Evolutionary conservation across 176 grass and related monocot species (phyloP).

Genomic region (Ensete ventricosum): DNA sequence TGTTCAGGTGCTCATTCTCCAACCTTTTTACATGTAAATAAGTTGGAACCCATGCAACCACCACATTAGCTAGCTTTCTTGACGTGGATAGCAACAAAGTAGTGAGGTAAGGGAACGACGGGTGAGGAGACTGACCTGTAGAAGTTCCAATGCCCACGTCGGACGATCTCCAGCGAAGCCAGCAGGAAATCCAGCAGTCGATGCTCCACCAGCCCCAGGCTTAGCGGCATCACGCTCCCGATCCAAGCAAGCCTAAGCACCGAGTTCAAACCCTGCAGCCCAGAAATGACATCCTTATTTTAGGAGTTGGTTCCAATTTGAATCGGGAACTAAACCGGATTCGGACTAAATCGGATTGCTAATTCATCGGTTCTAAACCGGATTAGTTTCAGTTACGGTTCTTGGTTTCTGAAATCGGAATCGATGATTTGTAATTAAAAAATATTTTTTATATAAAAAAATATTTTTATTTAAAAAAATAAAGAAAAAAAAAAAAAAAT

Average conservation of each 20-base stretch:
- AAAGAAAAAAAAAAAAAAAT: too few species aligned
- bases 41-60: background rate
- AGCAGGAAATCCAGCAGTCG: constrained; percentile 32
- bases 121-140: constrained; percentile 15
- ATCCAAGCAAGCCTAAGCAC: constrained; percentile 38
- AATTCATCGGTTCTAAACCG: too few species aligned
- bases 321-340: too few species aligned
- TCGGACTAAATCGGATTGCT: too few species aligned
- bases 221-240: constrained; percentile 29
- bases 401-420: too few species aligned
- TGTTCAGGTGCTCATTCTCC: constrained; percentile 45
- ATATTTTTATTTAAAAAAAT: background rate
- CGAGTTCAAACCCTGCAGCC: constrained; percentile 27
- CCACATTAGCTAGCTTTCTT: too few species aligned
- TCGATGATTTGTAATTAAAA: background rate
- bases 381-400: too few species aligned
- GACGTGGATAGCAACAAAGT: too few species aligned
- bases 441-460: background rate
- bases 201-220: constrained; percentile 21
- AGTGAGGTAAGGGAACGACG: too few species aligned
- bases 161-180: constrained; percentile 39
- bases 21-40: constrained; percentile 4
- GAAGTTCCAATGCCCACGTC: constrained; percentile 46
- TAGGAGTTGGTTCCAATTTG: too few species aligned
- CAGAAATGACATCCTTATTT: too few species aligned